Evolutionary conservation across 768 basidiomycete species (phyloP).

Genomic region (Naganishia onofrii): DNA sequence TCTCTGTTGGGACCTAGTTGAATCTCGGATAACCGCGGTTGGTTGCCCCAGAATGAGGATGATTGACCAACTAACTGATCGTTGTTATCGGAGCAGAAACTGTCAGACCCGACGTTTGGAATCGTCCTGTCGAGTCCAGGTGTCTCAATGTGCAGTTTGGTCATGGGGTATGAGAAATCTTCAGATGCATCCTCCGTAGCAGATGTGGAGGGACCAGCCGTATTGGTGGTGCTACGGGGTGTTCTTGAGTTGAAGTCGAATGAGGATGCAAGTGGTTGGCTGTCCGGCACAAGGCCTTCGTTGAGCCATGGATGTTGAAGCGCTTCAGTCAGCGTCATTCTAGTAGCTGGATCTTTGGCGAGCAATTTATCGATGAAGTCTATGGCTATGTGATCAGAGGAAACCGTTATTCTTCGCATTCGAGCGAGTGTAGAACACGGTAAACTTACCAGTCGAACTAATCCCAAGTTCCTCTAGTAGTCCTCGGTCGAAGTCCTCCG

Average conservation of each 20-base stretch:
- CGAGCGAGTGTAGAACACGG: background rate
- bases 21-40: constrained; percentile 1
- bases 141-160: constrained; percentile 42
- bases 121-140: constrained; percentile 11
- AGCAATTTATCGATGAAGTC: constrained; percentile 70
- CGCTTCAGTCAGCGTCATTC: constrained; percentile 72
- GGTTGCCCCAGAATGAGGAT: constrained; percentile 23
- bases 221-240: background rate
- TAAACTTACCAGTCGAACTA: constrained; percentile 57
- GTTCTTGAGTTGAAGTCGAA: constrained; percentile 16
- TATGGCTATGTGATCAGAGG: constrained; percentile 54
- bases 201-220: constrained; percentile 1
- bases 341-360: constrained; percentile 61
- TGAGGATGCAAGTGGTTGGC: constrained; percentile 9
- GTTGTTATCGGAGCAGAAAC: constrained; percentile 12
- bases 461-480: constrained; percentile 55
- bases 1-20: constrained; percentile 4
- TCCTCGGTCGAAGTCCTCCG: constrained; percentile 60
- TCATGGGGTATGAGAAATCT: constrained; percentile 47
- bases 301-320: constrained; percentile 74
- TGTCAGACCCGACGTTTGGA: constrained; percentile 6
- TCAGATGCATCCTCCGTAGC: constrained; percentile 35
- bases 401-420: background rate
- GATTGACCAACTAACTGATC: constrained; percentile 26
- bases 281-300: constrained; percentile 28